Percentiles rank a stretch among this genome's conserved stretches.
Conservation (phyloP, 1,284 basidiomycete genomes). For the Heterobasidion occidentale region DNA sequence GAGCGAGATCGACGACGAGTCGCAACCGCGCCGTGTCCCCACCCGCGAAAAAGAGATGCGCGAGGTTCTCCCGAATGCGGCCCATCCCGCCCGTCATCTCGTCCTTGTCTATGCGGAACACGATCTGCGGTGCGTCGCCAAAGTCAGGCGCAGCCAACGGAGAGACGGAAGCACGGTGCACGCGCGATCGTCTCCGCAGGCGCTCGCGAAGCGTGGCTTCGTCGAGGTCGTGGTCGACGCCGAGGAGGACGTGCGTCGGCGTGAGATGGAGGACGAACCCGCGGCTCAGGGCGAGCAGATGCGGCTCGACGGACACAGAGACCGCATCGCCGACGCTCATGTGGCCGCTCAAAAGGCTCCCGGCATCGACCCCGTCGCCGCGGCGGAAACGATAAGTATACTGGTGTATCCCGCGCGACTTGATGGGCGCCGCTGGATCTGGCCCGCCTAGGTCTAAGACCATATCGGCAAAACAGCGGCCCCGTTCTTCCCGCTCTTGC, state of each 20-base stretch:
- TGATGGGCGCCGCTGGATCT: constrained; percentile 10
- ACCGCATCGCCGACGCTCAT: constrained; percentile 79
- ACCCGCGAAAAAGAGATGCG: constrained; percentile 80
- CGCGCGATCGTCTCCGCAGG: constrained; percentile 17
- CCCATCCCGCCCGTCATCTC: constrained; percentile 85
- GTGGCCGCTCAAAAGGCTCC: constrained; percentile 65
- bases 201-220: constrained; percentile 41
- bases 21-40: constrained; percentile 56
- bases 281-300: constrained; percentile 74
- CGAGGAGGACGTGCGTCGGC: constrained; percentile 59
- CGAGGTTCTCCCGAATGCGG: constrained; percentile 84
- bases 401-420: constrained; percentile 34
- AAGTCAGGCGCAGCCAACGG: not conserved
- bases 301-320: constrained; percentile 78
- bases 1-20: constrained; percentile 76
- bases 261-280: constrained; percentile 79
- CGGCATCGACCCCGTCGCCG: constrained; percentile 11
- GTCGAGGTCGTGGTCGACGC: constrained; percentile 77
- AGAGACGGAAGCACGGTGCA: constrained; percentile 5
- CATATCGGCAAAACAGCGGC: constrained; percentile 81
- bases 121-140: constrained; percentile 16
- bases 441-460: constrained; percentile 35
- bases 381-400: constrained; percentile 62
- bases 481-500: constrained; percentile 67
- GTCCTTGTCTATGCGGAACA: constrained; percentile 92